Base-by-base conservation (phyloP, 2,329 filamentous ascomycete species). In the Pyricularia sp. region DNA sequence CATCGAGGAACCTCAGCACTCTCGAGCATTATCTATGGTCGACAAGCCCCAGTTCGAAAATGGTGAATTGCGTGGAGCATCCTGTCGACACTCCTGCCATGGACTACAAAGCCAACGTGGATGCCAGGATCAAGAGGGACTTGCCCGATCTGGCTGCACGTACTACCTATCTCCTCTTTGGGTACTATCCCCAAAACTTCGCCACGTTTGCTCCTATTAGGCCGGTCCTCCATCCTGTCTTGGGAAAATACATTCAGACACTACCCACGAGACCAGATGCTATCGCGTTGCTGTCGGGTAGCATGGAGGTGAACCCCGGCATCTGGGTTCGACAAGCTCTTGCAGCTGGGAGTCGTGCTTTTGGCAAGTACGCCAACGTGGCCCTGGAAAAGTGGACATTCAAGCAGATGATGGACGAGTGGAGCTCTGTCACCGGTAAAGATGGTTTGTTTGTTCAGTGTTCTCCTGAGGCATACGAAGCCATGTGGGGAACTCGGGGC, bases 11-110 rank as follows among this genome's bases (percentile, higher is more conserved):
- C 0, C 40, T 49, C 40, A 19, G 66, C 0, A 73, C 75, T 0
- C 70, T 80, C 4, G 71, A 78, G 66, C 75, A 78, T 65, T 79
- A 74, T 67, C 70, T 79, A 66, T 79, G 77, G 76, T 77, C 74
- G n/a, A 79, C 77, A 0, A 68, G 74, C 1, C 77, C 78, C 3
- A 71, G 73, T 62, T 68, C 71, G 33, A 13, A 71, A 68, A 59
- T 67, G 64, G 19, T 66, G 72, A 16, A 70, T 72, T 2, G 65
- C 6, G 75, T 75, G 0, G 71, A 73, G 59, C 66, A 69, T 31
- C 31, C 61, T 22, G 31, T 62, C 4, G 44, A 67, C 1, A 70
- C 74, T 1, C 75, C 75, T 2, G 76, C 79, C 67, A 76, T 78
- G 66, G 75, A 77, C 57, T 73, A 71, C 68, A 79, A 79, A 67